A percentile compares a stretch with the other conserved stretches of the same genome.
Conservation (phyloP, 2,329 filamentous ascomycete genomes). For the Metarhizium brunneum region DNA sequence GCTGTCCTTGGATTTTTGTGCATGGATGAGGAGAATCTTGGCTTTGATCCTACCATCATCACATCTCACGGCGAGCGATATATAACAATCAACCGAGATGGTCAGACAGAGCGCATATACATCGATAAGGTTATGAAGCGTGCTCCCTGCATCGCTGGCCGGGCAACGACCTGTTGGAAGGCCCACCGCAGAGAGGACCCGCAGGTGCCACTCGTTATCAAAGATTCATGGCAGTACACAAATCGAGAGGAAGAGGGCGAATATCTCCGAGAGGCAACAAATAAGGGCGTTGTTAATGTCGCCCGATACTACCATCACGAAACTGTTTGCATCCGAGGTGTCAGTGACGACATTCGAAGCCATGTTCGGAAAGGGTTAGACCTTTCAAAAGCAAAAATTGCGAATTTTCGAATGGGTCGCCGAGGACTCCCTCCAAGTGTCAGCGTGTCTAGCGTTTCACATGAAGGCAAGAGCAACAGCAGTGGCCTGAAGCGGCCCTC, state of each 20-base stretch:
- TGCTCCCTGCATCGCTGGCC: constrained; percentile 24
- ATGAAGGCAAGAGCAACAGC: background rate
- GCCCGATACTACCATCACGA: constrained; percentile 33
- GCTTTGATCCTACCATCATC: constrained; percentile 34
- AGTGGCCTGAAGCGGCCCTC: constrained; percentile 17
- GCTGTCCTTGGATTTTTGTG: constrained; percentile 31
- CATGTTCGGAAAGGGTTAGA: constrained; percentile 24
- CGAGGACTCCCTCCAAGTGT: background rate
- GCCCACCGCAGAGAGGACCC: constrained; percentile 26
- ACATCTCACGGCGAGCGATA: constrained; percentile 19
- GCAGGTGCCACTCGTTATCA: constrained; percentile 28
- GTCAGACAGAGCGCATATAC: constrained; percentile 27
- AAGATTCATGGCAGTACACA: constrained; percentile 28
- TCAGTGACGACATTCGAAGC: constrained; percentile 24
- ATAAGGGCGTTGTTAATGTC: constrained; percentile 27
- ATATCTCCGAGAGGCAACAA: constrained; percentile 26
- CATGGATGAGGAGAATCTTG: constrained; percentile 29
- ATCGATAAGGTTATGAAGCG: constrained; percentile 28
- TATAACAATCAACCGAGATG: constrained; percentile 29
- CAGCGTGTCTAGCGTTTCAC: background rate
- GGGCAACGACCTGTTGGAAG: constrained; percentile 36
- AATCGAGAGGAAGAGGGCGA: constrained; percentile 26
- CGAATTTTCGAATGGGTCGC: background rate
- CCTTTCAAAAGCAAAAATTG: constrained; percentile 16
- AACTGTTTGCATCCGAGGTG: constrained; percentile 24